Percentiles rank a stretch among this genome's conserved stretches.
Conservation (phyloP, 2,329 filamentous ascomycete species). For the Diaporthe ilicicola region DNA sequence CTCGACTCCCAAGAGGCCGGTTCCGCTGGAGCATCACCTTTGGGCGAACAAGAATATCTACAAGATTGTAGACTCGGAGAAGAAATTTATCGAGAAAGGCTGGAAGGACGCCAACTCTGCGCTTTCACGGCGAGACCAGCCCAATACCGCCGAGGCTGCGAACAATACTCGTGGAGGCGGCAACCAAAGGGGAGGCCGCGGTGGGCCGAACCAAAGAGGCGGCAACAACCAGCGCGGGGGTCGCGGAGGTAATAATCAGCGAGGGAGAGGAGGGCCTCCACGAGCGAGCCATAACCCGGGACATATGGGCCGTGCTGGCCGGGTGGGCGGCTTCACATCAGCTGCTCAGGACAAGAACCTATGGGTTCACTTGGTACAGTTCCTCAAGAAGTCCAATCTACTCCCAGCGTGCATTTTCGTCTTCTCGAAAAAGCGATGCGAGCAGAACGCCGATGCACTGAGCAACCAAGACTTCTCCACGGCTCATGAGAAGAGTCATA, state of each 20-base stretch:
- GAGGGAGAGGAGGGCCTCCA: slow-evolving; percentile 65
- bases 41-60: slow-evolving; percentile 94
- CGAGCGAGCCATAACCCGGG: slow-evolving; percentile 72
- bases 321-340: slow-evolving; percentile 85
- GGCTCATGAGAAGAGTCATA: slow-evolving; percentile 91
- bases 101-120: slow-evolving; percentile 94
- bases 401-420: slow-evolving; percentile 97
- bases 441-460: slow-evolving; percentile 95
- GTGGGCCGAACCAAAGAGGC: slow-evolving; percentile 57
- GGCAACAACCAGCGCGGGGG: slow-evolving; percentile 57
- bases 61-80: slow-evolving; percentile 94
- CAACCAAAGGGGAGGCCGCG: slow-evolving; percentile 58
- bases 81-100: slow-evolving; percentile 88
- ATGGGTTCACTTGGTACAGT: slow-evolving; percentile 95
- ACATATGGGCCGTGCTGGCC: slow-evolving; percentile 89
- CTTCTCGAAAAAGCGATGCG: slow-evolving; percentile 97
- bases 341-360: slow-evolving; percentile 94
- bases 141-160: slow-evolving; percentile 58
- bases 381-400: slow-evolving; percentile 84
- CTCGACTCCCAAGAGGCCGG: slow-evolving; percentile 92
- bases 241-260: slow-evolving; percentile 59
- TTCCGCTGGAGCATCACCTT: slow-evolving; percentile 93
- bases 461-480: slow-evolving; percentile 96
- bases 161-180: slow-evolving; percentile 54
- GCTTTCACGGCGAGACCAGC: slow-evolving; percentile 82